Evolutionary conservation across 768 basidiomycete genomes (phyloP), one percentile per base, ranked within the genome.

Genomic region (Leucocoprinus sp.): DNA sequence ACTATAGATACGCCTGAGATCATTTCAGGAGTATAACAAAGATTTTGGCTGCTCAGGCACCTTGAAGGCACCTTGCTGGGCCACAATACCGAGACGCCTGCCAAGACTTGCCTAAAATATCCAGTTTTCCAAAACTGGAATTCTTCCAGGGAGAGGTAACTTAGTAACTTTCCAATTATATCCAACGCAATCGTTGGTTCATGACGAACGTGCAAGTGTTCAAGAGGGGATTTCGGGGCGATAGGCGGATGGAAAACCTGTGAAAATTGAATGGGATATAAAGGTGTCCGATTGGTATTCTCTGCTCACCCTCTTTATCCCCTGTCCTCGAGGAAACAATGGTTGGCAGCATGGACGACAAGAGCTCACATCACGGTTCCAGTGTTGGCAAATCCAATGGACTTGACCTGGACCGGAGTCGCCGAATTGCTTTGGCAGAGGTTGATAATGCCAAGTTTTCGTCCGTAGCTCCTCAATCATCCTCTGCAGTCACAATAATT

Each of bases 381-480:
- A 55, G 60, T 15, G 54, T 61, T 44, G 55, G 59, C 39, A 52
- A 45, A 34, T 11, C 23, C 42, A 36, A 60, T 51, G 60, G 55
- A 11, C 69, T 70, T 45, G 58, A 59, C 15, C 74, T 87, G 35
- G 81, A 84, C 57, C 78, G 84, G 59, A 76, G 80, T 40, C 79
- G 92, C 51, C 75, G 85, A 14, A 80, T 78, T 27, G 91, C 93
- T 24, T 73, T 96, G 33, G 75, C 82, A 9, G 88, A 93, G 60
- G 76, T 95, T 50, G 92, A 95, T 64, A 82, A 86, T 50, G 92
- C 92, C 34, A 68, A 71, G 35, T 93, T 93, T 65, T 82, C 82
- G 84, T 87, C 60, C 43, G 82, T 60, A 45, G 38, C 35, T 24
- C 31, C 48, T 35, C 19, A n/a, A 8, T 17, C 26, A 28, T 21